A percentile compares a stretch with the other conserved stretches of the same genome.
Conservation (phyloP, 805 yeast species). For the Sugiyamaella boreocaroliniensis region DNA sequence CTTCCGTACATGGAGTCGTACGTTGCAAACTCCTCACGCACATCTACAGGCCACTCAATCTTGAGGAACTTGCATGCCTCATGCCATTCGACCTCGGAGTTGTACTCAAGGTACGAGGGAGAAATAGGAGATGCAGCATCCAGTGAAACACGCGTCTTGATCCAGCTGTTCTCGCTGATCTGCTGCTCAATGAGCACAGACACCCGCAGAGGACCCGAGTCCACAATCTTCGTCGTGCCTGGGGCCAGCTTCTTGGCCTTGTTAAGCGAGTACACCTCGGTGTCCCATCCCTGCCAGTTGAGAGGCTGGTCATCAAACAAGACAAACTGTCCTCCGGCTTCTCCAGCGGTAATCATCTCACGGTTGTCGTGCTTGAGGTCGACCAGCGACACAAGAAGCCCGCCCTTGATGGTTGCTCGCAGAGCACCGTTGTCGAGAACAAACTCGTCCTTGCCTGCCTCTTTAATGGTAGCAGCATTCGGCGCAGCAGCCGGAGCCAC, state of each 20-base stretch:
- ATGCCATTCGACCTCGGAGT: constrained; percentile 70
- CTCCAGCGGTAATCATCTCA: constrained; percentile 62
- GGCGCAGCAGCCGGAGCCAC: constrained; percentile 5
- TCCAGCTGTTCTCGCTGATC: constrained; percentile 49
- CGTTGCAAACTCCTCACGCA: constrained; percentile 67
- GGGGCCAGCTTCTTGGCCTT: constrained; percentile 46
- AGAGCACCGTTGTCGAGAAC: constrained; percentile 56
- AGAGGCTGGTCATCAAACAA: constrained; percentile 86
- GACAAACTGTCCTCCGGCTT: constrained; percentile 77
- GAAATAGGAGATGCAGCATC: constrained; percentile 37
- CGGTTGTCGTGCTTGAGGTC: constrained; percentile 47
- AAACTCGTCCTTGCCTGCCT: constrained; percentile 37
- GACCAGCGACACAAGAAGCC: constrained; percentile 53
- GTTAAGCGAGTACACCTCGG: constrained; percentile 80
- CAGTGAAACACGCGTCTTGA: constrained; percentile 64
- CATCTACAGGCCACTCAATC: constrained; percentile 87
- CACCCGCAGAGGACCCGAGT: constrained; percentile 51
- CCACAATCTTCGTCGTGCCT: constrained; percentile 36
- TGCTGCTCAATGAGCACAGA: constrained; percentile 56
- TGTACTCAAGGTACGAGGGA: constrained; percentile 39
- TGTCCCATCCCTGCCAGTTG: constrained; percentile 95
- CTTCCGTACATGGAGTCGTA: constrained; percentile 93
- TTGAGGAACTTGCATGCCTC: constrained; percentile 82
- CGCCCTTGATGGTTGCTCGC: constrained; percentile 54
- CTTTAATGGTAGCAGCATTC: constrained; percentile 36